Conservation (phyloP, 169 alveolate species). For the Theileria parva region DNA sequence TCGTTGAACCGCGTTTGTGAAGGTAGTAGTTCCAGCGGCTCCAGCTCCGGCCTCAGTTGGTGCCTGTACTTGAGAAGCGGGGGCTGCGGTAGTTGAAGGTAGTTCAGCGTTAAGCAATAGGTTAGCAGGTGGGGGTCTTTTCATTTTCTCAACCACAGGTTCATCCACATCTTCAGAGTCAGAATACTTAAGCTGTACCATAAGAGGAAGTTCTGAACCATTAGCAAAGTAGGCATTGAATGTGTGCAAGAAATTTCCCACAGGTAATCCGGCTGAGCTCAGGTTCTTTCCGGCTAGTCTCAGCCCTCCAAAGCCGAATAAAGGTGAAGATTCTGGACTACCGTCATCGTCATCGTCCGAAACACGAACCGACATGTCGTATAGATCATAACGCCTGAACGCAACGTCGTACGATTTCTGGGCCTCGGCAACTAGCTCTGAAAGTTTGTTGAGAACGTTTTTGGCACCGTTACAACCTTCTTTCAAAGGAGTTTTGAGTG, state of each 20-base stretch:
- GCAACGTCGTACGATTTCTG: background rate
- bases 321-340: background rate
- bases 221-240: background rate
- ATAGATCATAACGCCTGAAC: background rate
- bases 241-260: slow-evolving; percentile 11
- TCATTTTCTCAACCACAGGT: background rate
- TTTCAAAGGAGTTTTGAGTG: background rate
- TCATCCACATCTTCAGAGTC: background rate
- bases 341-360: background rate
- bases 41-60: background rate
- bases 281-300: slow-evolving; percentile 5
- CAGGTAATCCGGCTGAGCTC: slow-evolving; percentile 1
- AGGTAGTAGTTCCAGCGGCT: background rate
- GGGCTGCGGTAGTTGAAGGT: background rate
- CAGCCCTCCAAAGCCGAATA: slow-evolving; percentile 8
- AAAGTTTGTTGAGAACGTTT: background rate
- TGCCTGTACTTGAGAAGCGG: background rate
- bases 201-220: background rate
- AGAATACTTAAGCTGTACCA: slow-evolving; percentile 1
- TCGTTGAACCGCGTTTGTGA: background rate
- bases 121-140: background rate
- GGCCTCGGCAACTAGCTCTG: background rate
- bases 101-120: background rate
- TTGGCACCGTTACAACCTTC: background rate
- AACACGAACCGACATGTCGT: background rate